phyloP scores from a whole-genome alignment of 2,329 filamentous ascomycete genomes.

The Phaeoacremonium minimum region DNA sequence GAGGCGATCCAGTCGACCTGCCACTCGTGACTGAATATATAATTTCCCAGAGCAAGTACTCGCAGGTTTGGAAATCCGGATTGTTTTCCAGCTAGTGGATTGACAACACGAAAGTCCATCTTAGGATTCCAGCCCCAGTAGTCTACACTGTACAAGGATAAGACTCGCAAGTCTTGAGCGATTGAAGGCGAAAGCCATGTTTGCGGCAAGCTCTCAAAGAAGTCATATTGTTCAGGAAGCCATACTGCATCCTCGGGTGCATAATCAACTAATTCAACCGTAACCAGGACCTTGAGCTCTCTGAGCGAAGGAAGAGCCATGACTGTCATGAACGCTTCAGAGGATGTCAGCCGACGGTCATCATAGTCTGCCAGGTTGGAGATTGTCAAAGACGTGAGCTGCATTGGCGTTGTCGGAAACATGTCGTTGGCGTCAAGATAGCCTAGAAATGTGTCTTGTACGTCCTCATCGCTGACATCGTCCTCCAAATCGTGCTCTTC shows the following conservation, averaged over 20 bases:
- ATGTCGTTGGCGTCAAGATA: not conserved
- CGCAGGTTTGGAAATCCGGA: conserved; percentile 30
- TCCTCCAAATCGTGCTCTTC: not conserved
- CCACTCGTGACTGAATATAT: conserved; percentile 36
- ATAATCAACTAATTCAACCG: not conserved
- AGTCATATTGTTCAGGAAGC: conserved; percentile 9
- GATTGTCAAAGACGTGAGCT: conserved; percentile 3
- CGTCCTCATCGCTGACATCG: not conserved
- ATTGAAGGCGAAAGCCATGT: conserved; percentile 16
- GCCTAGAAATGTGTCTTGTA: too few relatives aligned
- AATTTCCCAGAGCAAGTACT: conserved; percentile 32
- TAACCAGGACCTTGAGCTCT: conserved; percentile 1
- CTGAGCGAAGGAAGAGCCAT: not conserved
- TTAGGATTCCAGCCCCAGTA: conserved; percentile 35
- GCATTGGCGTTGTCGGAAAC: not conserved
- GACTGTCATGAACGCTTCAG: not conserved
- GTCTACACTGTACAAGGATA: conserved; percentile 29
- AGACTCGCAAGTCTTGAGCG: conserved; percentile 19
- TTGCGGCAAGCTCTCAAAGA: conserved; percentile 12
- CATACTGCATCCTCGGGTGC: not conserved
- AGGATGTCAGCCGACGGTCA: not conserved
- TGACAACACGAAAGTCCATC: conserved; percentile 24
- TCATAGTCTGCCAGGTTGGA: conserved; percentile 3
- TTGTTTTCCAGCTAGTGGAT: not conserved
- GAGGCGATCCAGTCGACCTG: conserved; percentile 41